These are phyloP conservation scores for Postia placenta DNA, from an alignment of 768 basidiomycete genomes.

Conservation along the genomic window DNA sequence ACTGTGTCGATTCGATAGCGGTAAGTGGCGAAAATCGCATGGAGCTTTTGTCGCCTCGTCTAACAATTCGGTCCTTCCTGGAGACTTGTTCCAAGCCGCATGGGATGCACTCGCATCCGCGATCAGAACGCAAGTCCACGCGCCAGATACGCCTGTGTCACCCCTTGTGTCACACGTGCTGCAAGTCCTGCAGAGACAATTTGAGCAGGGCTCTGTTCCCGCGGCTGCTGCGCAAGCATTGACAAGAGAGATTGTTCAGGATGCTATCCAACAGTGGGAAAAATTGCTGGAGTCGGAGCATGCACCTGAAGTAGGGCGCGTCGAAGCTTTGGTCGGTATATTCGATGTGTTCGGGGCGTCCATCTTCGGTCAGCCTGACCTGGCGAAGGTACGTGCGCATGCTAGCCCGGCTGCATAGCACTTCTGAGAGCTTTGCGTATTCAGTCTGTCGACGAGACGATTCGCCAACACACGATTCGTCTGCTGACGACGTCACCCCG, in stretches of 20 bases:
- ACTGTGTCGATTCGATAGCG: constrained; percentile 20
- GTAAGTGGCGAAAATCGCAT: constrained; percentile 13
- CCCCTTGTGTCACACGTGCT: constrained; percentile 40
- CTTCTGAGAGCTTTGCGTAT: neutral
- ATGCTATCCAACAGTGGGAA: constrained; percentile 29
- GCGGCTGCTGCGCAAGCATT: constrained; percentile 24
- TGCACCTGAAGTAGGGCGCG: constrained; percentile 12
- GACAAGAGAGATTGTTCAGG: constrained; percentile 28
- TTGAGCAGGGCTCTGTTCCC: constrained; percentile 26
- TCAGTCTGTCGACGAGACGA: constrained; percentile 42
- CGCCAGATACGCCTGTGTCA: constrained; percentile 13
- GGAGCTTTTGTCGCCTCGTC: neutral
- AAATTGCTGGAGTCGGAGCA: constrained; percentile 17
- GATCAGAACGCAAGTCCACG: constrained; percentile 17
- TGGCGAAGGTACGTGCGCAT: constrained; percentile 37
- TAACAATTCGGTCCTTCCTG: neutral
- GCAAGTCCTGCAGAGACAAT: constrained; percentile 37
- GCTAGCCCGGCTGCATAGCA: neutral
- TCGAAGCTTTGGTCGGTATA: constrained; percentile 33
- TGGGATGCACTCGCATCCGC: constrained; percentile 38
- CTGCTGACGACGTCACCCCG: constrained; percentile 36
- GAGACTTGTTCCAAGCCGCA: constrained; percentile 42
- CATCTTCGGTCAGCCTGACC: constrained; percentile 38
- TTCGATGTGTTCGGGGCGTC: constrained; percentile 46
- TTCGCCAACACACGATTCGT: constrained; percentile 30